A percentile compares a stretch with the other conserved stretches of the same genome.
Evolutionary conservation across 192 early-diverging fungal genomes (phyloP).

Genomic region (Backusella psychrophila): DNA sequence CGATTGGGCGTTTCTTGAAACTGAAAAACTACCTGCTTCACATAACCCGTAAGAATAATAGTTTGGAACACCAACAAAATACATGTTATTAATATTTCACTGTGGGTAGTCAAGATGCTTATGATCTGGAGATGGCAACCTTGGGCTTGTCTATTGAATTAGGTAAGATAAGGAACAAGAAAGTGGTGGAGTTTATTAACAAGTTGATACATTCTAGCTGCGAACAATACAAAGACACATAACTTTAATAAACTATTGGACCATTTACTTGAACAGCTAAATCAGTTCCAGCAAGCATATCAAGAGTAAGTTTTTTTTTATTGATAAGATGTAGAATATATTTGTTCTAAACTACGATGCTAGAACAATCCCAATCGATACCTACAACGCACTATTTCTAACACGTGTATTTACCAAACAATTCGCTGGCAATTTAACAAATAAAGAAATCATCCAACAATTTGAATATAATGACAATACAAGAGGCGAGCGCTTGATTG

Average conservation of each 20-base stretch:
- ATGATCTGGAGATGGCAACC: conserved; percentile 69
- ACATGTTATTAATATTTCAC: background rate
- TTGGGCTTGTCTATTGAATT: conserved; percentile 59
- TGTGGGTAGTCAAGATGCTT: conserved; percentile 61
- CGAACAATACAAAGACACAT: conserved; percentile 59
- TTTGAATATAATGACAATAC: conserved; percentile 49
- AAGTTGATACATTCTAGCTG: conserved; percentile 37
- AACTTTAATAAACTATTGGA: conserved; percentile 68
- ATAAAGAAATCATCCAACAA: conserved; percentile 49
- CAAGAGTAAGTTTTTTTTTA: conserved; percentile 35
- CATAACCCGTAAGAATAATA: conserved; percentile 27
- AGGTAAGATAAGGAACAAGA: conserved; percentile 37
- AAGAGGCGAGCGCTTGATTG: conserved; percentile 57
- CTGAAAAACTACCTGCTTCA: conserved; percentile 21
- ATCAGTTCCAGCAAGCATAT: conserved; percentile 37
- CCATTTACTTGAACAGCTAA: conserved; percentile 59
- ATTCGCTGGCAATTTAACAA: conserved; percentile 57
- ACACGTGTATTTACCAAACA: conserved; percentile 65
- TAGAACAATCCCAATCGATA: conserved; percentile 58
- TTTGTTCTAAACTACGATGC: background rate
- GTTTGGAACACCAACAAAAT: background rate
- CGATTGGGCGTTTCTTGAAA: conserved; percentile 2
- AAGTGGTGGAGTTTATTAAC: background rate
- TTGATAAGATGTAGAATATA: background rate
- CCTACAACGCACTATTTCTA: conserved; percentile 68